Percentiles rank a stretch among this genome's conserved stretches.
Evolutionary conservation across 2,329 filamentous ascomycete genomes (phyloP).

Genomic region (Parastagonospora nodorum): DNA sequence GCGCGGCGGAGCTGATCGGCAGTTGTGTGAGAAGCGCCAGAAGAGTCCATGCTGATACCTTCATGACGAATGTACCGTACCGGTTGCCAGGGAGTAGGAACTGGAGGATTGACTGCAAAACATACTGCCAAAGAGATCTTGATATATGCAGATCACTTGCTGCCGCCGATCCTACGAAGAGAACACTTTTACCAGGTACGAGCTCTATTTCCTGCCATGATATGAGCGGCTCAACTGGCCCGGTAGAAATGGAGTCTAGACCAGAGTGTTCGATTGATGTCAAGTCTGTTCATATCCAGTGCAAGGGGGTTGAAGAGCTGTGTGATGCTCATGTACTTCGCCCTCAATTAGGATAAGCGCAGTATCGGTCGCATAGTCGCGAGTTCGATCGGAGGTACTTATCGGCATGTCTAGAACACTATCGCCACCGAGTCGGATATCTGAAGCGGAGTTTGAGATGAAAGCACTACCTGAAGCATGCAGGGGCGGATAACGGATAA

Average conservation of each 20-base stretch:
- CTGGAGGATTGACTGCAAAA: neutral
- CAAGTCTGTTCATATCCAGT: neutral
- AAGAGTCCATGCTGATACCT: constrained; percentile 2
- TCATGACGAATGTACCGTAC: constrained; percentile 7
- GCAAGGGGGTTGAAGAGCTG: neutral
- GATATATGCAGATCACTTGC: constrained; percentile 9
- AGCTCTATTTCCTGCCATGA: constrained; percentile 3
- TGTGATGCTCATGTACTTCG: neutral
- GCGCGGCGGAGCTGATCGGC: constrained; percentile 13
- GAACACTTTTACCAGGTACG: constrained; percentile 2
- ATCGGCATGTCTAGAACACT: neutral
- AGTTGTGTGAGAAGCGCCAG: constrained; percentile 12
- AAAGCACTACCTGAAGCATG: neutral
- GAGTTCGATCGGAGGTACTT: neutral
- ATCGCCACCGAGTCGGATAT: neutral
- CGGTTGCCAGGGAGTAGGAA: constrained; percentile 2
- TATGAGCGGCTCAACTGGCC: constrained; percentile 2
- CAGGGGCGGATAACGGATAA: neutral
- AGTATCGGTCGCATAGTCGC: neutral
- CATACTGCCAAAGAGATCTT: neutral
- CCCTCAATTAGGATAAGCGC: neutral
- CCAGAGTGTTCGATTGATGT: neutral
- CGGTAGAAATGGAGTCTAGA: neutral
- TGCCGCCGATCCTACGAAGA: neutral
- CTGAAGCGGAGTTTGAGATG: neutral